Evolutionary conservation across 805 yeast genomes (phyloP), one percentile per base, ranked within the genome.

Genomic region (Tetrapisispora arboricola): DNA sequence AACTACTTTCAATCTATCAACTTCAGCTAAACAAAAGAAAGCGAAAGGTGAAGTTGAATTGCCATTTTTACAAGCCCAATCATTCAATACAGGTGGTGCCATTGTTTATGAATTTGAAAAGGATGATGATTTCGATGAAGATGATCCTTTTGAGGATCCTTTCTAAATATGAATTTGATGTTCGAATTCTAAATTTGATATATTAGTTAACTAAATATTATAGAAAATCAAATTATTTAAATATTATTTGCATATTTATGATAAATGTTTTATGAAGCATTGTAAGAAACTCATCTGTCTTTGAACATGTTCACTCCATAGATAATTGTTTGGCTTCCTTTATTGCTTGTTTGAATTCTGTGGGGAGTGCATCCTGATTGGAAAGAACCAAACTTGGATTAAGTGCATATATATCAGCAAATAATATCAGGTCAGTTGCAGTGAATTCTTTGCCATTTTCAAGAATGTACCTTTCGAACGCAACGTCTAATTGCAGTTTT

Each of bases 51-150:
- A 82, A 46, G 96, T 92, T 3, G 94, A 83, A 36, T 67, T 90
- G 44, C 98, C 98, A n/a, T 90, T 70, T 59, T 65, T 90, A 67
- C 84, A 82, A 48, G 97, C 97, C 0, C 97, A 90, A 54, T 65
- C 68, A 15, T 84, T 81, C 17, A 65, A 75, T 38, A 31, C 45
- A 21, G 95, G 95, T 40, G 96, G 97, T 16, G 96, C 98, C 1
- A 88, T 92, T 49, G 94, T 90, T 4, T 90, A 90, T 56, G 92
- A 92, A 56, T 92, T 79, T 57, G 97, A 92, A 54, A 85, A 88
- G 56, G 97, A 90, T 60, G 98, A 90, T 58, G 98, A 90, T 60
- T 90, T 88, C 56, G 98, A 90, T 55, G 98, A 90, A 59, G 97
- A 92, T 52, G 98, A 90, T 61, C 96, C 97, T 0, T 90, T 80